These are phyloP conservation scores for Monilinia aucupariae DNA, from an alignment of 2,329 filamentous ascomycete species.

Conservation along the genomic window DNA sequence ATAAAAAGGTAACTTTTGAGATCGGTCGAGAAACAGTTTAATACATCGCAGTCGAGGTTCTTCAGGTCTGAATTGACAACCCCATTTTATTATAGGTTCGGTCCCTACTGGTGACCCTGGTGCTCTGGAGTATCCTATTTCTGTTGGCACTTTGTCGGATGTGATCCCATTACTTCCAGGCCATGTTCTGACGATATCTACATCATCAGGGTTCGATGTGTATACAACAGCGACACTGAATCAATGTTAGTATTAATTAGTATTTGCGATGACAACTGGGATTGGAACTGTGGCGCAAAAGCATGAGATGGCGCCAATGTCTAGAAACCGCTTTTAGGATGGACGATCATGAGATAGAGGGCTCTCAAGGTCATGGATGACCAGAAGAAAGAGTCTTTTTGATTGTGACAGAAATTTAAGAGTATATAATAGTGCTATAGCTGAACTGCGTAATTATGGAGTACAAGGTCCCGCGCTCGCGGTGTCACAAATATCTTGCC, in stretches of 20 bases:
- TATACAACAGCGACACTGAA: constrained; percentile 65
- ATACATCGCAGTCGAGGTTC: constrained; percentile 73
- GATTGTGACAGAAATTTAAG: background rate
- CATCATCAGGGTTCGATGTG: constrained; percentile 69
- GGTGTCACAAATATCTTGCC: constrained; percentile 6
- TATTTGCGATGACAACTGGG: background rate
- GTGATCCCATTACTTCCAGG: constrained; percentile 79
- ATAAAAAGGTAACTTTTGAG: constrained; percentile 75
- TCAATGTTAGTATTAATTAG: background rate
- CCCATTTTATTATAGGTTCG: constrained; percentile 61
- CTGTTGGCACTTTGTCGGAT: constrained; percentile 81
- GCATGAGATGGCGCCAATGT: background rate
- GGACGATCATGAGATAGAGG: background rate
- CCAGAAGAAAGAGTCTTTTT: background rate
- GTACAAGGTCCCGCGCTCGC: background rate
- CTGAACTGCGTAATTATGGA: background rate
- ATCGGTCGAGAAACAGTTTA: constrained; percentile 76
- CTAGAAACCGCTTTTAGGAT: background rate
- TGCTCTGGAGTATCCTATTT: constrained; percentile 56
- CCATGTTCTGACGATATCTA: constrained; percentile 82
- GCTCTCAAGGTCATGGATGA: background rate
- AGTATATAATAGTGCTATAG: background rate
- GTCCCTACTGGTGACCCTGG: constrained; percentile 38
- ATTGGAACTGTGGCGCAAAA: background rate
- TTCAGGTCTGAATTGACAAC: constrained; percentile 75